phyloP scores from a whole-genome alignment of 1,139 yeast genomes.

The Candida tropicalis region DNA sequence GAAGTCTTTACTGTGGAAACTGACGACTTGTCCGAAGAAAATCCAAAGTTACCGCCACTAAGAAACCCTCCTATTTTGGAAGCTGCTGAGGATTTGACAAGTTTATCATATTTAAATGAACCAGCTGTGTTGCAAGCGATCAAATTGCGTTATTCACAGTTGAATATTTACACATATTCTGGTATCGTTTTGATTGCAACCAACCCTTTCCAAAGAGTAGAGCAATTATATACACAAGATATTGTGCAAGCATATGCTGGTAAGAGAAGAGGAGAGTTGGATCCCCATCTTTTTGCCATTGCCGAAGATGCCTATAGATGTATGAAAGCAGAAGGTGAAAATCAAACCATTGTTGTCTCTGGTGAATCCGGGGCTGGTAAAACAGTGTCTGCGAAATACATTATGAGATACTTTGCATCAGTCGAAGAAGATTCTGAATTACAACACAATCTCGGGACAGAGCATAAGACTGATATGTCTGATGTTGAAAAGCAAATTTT shows the following conservation, averaged over 20 bases:
- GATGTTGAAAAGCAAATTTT: slow-evolving; percentile 92
- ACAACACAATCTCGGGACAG: slow-evolving; percentile 21
- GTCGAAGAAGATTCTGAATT: slow-evolving; percentile 65
- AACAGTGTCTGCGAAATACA: slow-evolving; percentile 95
- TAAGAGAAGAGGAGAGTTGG: slow-evolving; percentile 87
- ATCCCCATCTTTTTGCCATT: slow-evolving; percentile 95
- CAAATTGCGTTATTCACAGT: slow-evolving; percentile 82
- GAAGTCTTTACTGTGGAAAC: slow-evolving; percentile 54
- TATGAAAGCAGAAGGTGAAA: slow-evolving; percentile 80
- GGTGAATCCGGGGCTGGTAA: slow-evolving; percentile 99
- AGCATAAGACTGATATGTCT: slow-evolving; percentile 71
- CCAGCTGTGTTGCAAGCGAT: slow-evolving; percentile 97
- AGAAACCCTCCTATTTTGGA: slow-evolving; percentile 94
- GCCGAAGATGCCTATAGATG: slow-evolving; percentile 98
- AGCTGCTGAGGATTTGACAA: slow-evolving; percentile 92
- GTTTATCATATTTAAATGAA: slow-evolving; percentile 89
- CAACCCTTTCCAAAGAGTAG: slow-evolving; percentile 92
- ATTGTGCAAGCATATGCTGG: slow-evolving; percentile 95
- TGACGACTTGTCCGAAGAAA: slow-evolving; percentile 49
- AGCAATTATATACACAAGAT: slow-evolving; percentile 87
- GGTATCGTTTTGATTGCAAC: slow-evolving; percentile 97
- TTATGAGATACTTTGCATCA: slow-evolving; percentile 96
- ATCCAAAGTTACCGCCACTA: slow-evolving; percentile 70
- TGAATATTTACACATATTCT: slow-evolving; percentile 91
- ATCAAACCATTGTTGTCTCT: slow-evolving; percentile 95